These are phyloP conservation scores for Leccinellum luteum DNA, from an alignment of 768 basidiomycete species.

Conservation along the genomic window DNA sequence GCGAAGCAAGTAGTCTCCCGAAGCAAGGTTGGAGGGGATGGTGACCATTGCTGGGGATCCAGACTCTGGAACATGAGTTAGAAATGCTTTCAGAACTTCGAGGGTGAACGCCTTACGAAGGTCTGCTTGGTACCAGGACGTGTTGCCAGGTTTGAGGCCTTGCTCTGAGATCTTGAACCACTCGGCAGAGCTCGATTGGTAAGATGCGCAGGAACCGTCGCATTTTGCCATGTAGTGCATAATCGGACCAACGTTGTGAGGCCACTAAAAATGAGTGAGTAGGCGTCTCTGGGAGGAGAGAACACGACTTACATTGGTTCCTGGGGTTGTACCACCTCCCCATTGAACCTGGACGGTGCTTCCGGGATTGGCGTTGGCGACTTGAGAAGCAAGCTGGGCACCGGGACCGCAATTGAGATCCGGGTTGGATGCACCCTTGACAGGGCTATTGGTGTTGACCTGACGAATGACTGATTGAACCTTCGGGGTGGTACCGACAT, in stretches of 20 bases:
- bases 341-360: slow-evolving; percentile 52
- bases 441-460: slow-evolving; percentile 41
- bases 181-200: slow-evolving; percentile 50
- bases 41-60: slow-evolving; percentile 39
- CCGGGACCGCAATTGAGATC: slow-evolving; percentile 56
- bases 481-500: slow-evolving; percentile 26
- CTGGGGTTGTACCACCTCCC: slow-evolving; percentile 40
- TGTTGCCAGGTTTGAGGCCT: slow-evolving; percentile 36
- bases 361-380: slow-evolving; percentile 58
- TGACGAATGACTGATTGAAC: slow-evolving; percentile 40
- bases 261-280: slow-evolving; percentile 35
- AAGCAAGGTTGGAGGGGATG: slow-evolving; percentile 49
- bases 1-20: slow-evolving; percentile 73
- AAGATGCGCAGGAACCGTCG: slow-evolving; percentile 51
- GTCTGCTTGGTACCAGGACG: slow-evolving; percentile 48
- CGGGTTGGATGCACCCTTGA: slow-evolving; percentile 56
- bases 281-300: background rate
- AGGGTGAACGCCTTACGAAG: slow-evolving; percentile 37
- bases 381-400: slow-evolving; percentile 44
- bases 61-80: slow-evolving; percentile 26
- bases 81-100: background rate
- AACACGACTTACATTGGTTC: slow-evolving; percentile 22
- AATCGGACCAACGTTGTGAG: slow-evolving; percentile 61
- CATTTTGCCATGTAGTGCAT: slow-evolving; percentile 73
- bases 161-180: slow-evolving; percentile 76